A percentile compares a stretch with the other conserved stretches of the same genome.
Conservation (phyloP, 352 stramenopile genomes). For the Pelagophyceae sp. region DNA sequence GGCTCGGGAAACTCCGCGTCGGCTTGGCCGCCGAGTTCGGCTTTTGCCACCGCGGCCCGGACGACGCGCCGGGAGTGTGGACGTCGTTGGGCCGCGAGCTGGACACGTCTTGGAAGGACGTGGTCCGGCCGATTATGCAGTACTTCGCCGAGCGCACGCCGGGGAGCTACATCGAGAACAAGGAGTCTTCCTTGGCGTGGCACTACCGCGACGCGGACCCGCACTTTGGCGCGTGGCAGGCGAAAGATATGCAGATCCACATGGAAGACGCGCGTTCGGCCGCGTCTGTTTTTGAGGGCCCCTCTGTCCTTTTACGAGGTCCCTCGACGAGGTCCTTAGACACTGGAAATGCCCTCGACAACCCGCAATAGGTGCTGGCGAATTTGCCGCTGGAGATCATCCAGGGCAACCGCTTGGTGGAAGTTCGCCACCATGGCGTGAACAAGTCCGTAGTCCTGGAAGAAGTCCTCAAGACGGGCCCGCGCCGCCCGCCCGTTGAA, state of each 20-base stretch:
- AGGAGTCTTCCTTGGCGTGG: slow-evolving; percentile 64
- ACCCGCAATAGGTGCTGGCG: no score
- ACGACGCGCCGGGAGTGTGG: slow-evolving; percentile 42
- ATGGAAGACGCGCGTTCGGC: no score
- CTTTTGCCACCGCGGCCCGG: slow-evolving; percentile 92
- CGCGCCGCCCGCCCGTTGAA: background rate
- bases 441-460: slow-evolving; percentile 58
- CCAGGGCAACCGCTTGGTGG: slow-evolving; percentile 62
- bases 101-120: slow-evolving; percentile 61
- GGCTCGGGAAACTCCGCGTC: slow-evolving; percentile 75
- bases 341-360: no score
- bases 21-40: slow-evolving; percentile 94
- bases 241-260: slow-evolving; percentile 71
- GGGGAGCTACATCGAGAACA: slow-evolving; percentile 55
- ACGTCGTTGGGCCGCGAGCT: slow-evolving; percentile 53
- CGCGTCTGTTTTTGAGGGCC: no score
- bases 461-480: slow-evolving; percentile 50
- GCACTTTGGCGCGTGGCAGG: slow-evolving; percentile 69
- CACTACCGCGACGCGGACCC: slow-evolving; percentile 68
- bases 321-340: no score
- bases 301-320: no score
- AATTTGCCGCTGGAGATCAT: slow-evolving; percentile 65
- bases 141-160: slow-evolving; percentile 61
- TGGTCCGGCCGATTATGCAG: slow-evolving; percentile 60
- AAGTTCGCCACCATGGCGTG: slow-evolving; percentile 56